Evolutionary conservation across 1,284 basidiomycete genomes (phyloP), one percentile per base, ranked within the genome.

Genomic region (Melampsora larici-populina): DNA sequence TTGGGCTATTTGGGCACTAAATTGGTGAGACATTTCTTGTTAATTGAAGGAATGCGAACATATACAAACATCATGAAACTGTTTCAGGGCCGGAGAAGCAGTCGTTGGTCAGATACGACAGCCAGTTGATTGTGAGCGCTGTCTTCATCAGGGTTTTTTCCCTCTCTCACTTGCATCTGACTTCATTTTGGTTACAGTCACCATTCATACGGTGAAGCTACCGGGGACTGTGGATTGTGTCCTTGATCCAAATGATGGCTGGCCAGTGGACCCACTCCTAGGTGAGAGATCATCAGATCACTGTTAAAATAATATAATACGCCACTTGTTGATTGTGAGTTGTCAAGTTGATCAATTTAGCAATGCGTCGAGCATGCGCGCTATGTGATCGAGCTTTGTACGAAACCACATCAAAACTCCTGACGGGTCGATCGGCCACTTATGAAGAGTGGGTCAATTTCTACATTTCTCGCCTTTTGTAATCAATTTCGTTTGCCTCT

Each of bases 221-320:
- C 74, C 74, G 11, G 67, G 66, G 17, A 77, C n/a, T 13, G 43
- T 64, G 7, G 36, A 26, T 13, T 40, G 26, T 29, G n/a, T 40
- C 21, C 46, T 77, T 21, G 51, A 77, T 77, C 67, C 74, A 15
- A 7, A 13, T 43, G 74, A 77, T 40, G 74, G 74, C 24, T 77
- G 74, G 74, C 74, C 74, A 18, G 48, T 70, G 15, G 67, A 70
- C 63, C 58, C 67, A 26, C 21, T 62, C 17, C 40, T 43, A 43
- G 40, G 40, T 43, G 40, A 43, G 40, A 9, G 40, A 7, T 43
- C 1, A 43, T 43, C 40, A 43, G 5, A 9, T 43, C 11, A 43
- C 40, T 43, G 11, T 7, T 13, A 43, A 43, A 1, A 43, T n/a
- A 13, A 43, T 43, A 11, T 43, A 43, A 43, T 8, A 43, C 11